Evolutionary conservation across 139 green algal species (phyloP).

Genomic region (Medakamo hakoo): DNA sequence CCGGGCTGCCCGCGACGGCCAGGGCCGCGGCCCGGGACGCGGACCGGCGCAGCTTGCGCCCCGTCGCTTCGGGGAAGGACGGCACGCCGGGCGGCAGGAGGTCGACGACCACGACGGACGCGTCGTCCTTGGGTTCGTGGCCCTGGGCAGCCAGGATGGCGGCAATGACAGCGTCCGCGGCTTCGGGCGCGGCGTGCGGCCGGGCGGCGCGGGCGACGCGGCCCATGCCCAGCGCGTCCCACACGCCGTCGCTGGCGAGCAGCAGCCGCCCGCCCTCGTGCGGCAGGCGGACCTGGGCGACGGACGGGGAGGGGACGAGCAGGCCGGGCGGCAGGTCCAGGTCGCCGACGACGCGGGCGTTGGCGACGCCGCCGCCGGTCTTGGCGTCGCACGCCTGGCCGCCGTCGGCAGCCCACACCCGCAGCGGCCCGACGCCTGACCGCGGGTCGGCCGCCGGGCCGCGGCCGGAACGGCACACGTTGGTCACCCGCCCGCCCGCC

Average conservation of each 20-base stretch:
- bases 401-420: conserved; percentile 53
- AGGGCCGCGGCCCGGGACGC: neutral
- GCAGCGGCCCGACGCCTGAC: conserved; percentile 42
- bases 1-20: no score
- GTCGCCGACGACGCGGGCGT: conserved; percentile 70
- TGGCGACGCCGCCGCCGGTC: conserved; percentile 52
- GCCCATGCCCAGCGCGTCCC: conserved; percentile 65
- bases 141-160: conserved; percentile 21
- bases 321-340: conserved; percentile 19
- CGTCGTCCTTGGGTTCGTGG: conserved; percentile 34
- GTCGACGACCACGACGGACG: conserved; percentile 43
- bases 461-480: conserved; percentile 7
- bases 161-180: conserved; percentile 28
- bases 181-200: conserved; percentile 25
- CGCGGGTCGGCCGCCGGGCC: neutral
- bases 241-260: conserved; percentile 78
- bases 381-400: conserved; percentile 56
- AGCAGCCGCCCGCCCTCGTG: conserved; percentile 36
- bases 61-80: neutral
- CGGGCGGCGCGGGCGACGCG: conserved; percentile 26
- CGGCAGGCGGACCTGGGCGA: conserved; percentile 10
- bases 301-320: conserved; percentile 33
- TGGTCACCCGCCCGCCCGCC: conserved; percentile 33
- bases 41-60: neutral
- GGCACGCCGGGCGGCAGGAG: conserved; percentile 15